Conservation (phyloP, 2,329 filamentous ascomycete genomes). For the Macroventuria anomochaeta region DNA sequence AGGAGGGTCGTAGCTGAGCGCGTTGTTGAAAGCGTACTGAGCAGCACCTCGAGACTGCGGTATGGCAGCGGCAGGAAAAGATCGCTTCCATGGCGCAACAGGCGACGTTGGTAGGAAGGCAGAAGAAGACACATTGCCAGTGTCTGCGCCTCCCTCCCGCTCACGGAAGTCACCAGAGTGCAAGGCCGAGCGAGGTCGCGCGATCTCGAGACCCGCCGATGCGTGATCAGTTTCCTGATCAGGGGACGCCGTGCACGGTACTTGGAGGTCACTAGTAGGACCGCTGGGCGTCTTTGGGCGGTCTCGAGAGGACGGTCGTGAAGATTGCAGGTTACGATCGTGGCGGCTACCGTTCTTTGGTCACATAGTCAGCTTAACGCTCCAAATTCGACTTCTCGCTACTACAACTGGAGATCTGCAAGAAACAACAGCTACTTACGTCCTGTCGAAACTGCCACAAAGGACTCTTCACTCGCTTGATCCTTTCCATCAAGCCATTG, state of each 20-base stretch:
- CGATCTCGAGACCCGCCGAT: conserved; percentile 63
- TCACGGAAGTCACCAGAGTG: conserved; percentile 69
- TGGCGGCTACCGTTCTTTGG: conserved; percentile 25
- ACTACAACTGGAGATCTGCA: neutral
- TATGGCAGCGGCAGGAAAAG: conserved; percentile 51
- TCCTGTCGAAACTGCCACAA: conserved; percentile 69
- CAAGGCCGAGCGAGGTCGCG: conserved; percentile 78
- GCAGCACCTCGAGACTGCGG: conserved; percentile 23
- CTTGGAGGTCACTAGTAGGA: conserved; percentile 45
- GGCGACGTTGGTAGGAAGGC: conserved; percentile 57
- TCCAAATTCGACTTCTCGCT: neutral
- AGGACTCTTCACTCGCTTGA: conserved; percentile 80
- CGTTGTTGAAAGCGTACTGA: conserved; percentile 25
- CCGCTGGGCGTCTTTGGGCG: conserved; percentile 43
- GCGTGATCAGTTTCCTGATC: conserved; percentile 38
- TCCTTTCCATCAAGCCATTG: conserved; percentile 79
- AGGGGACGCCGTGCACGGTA: conserved; percentile 40
- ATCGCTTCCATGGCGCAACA: conserved; percentile 63
- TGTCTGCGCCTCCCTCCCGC: conserved; percentile 45
- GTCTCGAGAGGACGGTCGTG: conserved; percentile 36
- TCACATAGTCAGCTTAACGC: conserved; percentile 23
- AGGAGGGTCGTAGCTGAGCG: conserved; percentile 26
- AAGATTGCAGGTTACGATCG: conserved; percentile 22
- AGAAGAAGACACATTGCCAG: conserved; percentile 21
- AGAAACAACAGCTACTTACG: conserved; percentile 48